Evolutionary conservation across 2,329 filamentous ascomycete species (phyloP).

Genomic region (Fusarium xyrophilum): DNA sequence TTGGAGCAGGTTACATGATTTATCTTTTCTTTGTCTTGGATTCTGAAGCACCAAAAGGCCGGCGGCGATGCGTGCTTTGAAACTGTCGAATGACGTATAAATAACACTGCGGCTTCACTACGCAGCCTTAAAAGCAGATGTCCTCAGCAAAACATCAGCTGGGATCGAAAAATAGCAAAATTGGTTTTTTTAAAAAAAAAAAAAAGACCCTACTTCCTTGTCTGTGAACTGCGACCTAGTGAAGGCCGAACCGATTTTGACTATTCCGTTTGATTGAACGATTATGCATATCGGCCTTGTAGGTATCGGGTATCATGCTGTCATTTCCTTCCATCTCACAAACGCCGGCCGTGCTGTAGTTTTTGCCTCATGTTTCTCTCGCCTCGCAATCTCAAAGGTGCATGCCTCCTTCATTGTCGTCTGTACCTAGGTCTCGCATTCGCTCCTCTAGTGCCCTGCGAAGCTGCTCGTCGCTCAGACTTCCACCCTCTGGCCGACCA

Average conservation of each 20-base stretch:
- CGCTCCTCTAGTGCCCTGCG: constrained; percentile 62
- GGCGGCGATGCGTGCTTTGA: constrained; percentile 28
- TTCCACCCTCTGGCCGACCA: constrained; percentile 49
- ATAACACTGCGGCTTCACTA: constrained; percentile 19
- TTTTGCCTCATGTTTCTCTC: background rate
- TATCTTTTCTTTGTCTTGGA: constrained; percentile 24
- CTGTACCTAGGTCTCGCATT: constrained; percentile 54
- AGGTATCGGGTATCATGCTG: constrained; percentile 34
- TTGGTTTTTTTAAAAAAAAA: constrained; percentile 23
- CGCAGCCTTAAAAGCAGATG: constrained; percentile 14
- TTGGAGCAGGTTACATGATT: constrained; percentile 31
- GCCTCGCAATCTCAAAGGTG: constrained; percentile 56
- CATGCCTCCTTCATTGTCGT: constrained; percentile 63
- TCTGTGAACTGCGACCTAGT: background rate
- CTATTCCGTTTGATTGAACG: background rate
- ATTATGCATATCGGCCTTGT: background rate
- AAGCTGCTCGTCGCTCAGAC: constrained; percentile 66
- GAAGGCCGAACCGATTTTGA: background rate
- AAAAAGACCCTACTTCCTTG: background rate
- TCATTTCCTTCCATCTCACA: constrained; percentile 24
- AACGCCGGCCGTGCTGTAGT: constrained; percentile 39
- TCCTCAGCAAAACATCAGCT: constrained; percentile 25
- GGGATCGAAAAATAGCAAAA: constrained; percentile 37
- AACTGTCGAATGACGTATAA: constrained; percentile 17
- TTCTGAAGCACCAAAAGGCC: constrained; percentile 18